phyloP scores from a whole-genome alignment of 176 grass and related monocot genomes.

The Triticum urartu region DNA sequence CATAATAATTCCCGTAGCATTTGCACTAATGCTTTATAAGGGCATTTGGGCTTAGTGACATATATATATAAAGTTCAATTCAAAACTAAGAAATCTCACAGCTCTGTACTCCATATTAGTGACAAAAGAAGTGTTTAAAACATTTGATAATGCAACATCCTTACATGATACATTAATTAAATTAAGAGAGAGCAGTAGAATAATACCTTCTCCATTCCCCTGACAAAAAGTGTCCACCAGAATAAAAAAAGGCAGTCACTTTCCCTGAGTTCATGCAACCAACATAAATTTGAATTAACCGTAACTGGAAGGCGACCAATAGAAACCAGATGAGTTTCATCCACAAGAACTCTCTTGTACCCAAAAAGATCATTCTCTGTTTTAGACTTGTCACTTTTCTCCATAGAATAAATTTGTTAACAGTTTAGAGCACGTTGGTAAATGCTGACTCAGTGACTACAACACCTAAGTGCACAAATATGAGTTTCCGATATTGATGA shows the following conservation, averaged over 20 bases:
- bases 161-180: constrained; percentile 5
- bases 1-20: too few species aligned
- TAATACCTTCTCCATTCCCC: constrained; percentile 93
- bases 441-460: neutral
- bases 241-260: constrained; percentile 90
- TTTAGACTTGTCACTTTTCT: constrained; percentile 84
- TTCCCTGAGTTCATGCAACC: constrained; percentile 53
- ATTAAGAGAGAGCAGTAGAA: constrained; percentile 23
- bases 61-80: too few species aligned
- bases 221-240: constrained; percentile 94
- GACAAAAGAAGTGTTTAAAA: too few species aligned
- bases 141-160: too few species aligned
- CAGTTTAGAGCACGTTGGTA: constrained; percentile 32
- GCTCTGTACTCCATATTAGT: too few species aligned
- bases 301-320: constrained; percentile 79
- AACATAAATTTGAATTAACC: constrained; percentile 86
- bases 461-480: constrained; percentile 23
- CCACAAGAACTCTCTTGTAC: constrained; percentile 39
- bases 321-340: constrained; percentile 52
- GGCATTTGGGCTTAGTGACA: too few species aligned
- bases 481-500: neutral
- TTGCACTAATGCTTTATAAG: too few species aligned
- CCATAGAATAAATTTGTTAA: constrained; percentile 76
- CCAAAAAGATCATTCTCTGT: constrained; percentile 60
- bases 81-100: too few species aligned